Percentiles rank a stretch among this genome's conserved stretches.
Conservation (phyloP, 768 basidiomycete species). For the Pisolithus microcarpus region DNA sequence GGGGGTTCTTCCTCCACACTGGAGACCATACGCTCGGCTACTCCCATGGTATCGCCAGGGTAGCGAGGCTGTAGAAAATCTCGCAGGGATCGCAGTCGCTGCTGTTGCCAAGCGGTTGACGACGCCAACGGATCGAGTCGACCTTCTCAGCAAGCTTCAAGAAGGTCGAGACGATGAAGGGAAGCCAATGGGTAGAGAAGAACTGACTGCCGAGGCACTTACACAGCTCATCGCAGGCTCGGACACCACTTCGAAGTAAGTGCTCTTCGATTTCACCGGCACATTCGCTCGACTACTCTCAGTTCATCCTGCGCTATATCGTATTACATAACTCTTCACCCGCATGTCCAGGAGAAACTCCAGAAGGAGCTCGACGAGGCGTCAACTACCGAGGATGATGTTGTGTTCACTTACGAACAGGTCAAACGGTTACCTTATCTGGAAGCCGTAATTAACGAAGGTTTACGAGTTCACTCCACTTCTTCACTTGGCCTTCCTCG, state of each 20-base stretch:
- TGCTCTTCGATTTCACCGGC: neutral
- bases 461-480: constrained; percentile 77
- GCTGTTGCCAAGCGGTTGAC: constrained; percentile 73
- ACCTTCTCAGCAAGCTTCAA: constrained; percentile 78
- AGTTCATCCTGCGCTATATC: constrained; percentile 89
- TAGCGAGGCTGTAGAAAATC: constrained; percentile 53
- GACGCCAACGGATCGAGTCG: constrained; percentile 63
- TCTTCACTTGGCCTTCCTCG: constrained; percentile 80
- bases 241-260: constrained; percentile 90
- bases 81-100: constrained; percentile 75
- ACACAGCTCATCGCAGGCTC: constrained; percentile 85
- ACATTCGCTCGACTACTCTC: constrained; percentile 1
- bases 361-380: constrained; percentile 67
- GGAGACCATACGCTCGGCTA: constrained; percentile 56
- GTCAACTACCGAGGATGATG: constrained; percentile 52
- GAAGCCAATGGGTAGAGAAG: constrained; percentile 70
- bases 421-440: constrained; percentile 74
- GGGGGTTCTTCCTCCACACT: constrained; percentile 67
- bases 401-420: constrained; percentile 54
- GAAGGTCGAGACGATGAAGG: constrained; percentile 71
- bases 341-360: constrained; percentile 56
- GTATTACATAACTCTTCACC: constrained; percentile 72
- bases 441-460: constrained; percentile 84
- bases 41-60: constrained; percentile 78
- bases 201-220: constrained; percentile 83